Conservation (phyloP, 2,329 filamentous ascomycete genomes). For the Paramyrothecium roridum region DNA sequence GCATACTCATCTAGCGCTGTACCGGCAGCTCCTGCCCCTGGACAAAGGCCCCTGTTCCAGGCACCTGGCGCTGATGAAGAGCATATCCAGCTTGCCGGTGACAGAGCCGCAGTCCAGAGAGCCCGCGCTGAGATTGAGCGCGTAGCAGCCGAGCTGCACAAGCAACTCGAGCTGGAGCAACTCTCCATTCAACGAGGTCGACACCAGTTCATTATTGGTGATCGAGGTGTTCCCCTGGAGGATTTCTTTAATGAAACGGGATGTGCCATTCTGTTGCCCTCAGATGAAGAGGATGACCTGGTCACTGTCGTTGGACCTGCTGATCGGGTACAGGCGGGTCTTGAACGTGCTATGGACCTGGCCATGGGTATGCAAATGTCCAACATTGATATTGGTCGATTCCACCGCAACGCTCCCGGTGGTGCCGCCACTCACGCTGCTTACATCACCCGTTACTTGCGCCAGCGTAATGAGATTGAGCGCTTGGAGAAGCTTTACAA, state of each 20-base stretch:
- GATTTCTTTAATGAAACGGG: slow-evolving; percentile 90
- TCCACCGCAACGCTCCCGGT: slow-evolving; percentile 70
- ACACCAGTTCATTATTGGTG: slow-evolving; percentile 93
- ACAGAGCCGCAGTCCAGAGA: slow-evolving; percentile 77
- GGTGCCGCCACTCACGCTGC: slow-evolving; percentile 77
- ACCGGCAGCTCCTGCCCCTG: slow-evolving; percentile 57
- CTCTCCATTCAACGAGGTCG: slow-evolving; percentile 79
- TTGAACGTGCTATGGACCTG: slow-evolving; percentile 83
- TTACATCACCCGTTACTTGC: slow-evolving; percentile 84
- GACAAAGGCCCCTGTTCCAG: slow-evolving; percentile 66
- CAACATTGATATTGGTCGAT: slow-evolving; percentile 76
- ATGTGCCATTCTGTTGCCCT: slow-evolving; percentile 80
- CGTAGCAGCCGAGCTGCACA: slow-evolving; percentile 70
- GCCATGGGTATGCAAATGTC: slow-evolving; percentile 84
- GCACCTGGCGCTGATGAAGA: slow-evolving; percentile 66
- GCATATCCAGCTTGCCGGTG: slow-evolving; percentile 82
- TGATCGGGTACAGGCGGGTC: slow-evolving; percentile 68
- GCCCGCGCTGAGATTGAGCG: slow-evolving; percentile 79
- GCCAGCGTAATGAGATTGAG: slow-evolving; percentile 75
- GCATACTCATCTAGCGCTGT: slow-evolving; percentile 70
- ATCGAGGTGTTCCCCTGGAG: slow-evolving; percentile 73
- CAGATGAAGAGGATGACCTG: slow-evolving; percentile 73
- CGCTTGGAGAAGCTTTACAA: slow-evolving; percentile 77
- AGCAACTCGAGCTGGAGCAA: slow-evolving; percentile 73
- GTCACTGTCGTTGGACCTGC: slow-evolving; percentile 82